phyloP scores from a whole-genome alignment of 345 rosid genomes.

The Camelina neglecta region DNA sequence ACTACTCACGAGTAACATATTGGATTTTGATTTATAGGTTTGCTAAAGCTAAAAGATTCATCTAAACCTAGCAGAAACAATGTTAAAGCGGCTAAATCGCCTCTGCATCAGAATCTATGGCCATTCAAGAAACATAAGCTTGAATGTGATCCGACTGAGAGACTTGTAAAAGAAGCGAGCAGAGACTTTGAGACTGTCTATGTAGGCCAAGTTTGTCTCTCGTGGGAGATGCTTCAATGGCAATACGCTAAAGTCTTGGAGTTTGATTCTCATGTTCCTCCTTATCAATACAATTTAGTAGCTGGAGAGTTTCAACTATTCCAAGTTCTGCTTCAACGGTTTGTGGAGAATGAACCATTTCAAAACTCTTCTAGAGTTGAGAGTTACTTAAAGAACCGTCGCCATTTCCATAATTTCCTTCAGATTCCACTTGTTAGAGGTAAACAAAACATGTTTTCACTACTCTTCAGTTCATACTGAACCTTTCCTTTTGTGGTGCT shows the following conservation, averaged over 20 bases:
- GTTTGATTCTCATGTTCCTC: conserved; percentile 49
- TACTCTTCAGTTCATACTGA: background rate
- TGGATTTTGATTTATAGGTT: conserved; percentile 47
- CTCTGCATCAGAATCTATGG: conserved; percentile 49
- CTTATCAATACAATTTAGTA: conserved; percentile 63
- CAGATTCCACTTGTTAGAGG: conserved; percentile 82
- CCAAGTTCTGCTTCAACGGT: conserved; percentile 78
- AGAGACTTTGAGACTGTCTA: conserved; percentile 78
- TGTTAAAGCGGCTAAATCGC: conserved; percentile 38
- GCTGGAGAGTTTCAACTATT: conserved; percentile 81
- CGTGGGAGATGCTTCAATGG: conserved; percentile 93
- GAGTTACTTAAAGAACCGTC: conserved; percentile 65
- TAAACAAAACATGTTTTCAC: conserved; percentile 39
- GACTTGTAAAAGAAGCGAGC: conserved; percentile 52
- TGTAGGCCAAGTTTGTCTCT: conserved; percentile 79
- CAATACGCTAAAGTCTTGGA: conserved; percentile 63
- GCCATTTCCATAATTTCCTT: conserved; percentile 59
- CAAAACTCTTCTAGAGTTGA: conserved; percentile 61
- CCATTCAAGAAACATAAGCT: conserved; percentile 49
- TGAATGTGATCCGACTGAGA: conserved; percentile 45
- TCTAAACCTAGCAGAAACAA: conserved; percentile 29
- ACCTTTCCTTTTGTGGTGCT: background rate
- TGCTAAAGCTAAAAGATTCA: conserved; percentile 59
- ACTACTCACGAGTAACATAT: conserved; percentile 19
- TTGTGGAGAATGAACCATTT: conserved; percentile 84